Percentiles rank a stretch among this genome's conserved stretches.
Conservation (phyloP, 202 grass and related monocot species). For the Saccharum hybrid region DNA sequence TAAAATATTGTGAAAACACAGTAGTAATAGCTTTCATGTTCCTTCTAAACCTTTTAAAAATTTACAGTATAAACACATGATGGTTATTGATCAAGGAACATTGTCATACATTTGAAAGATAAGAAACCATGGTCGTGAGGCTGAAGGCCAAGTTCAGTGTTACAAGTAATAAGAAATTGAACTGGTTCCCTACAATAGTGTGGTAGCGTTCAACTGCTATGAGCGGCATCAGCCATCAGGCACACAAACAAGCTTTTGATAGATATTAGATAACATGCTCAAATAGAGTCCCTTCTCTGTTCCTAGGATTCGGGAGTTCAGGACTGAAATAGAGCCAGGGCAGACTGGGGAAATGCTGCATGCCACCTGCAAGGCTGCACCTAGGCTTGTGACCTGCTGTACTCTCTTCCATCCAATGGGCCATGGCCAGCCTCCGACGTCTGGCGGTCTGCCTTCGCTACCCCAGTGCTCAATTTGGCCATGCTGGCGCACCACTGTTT, state of each 20-base stretch:
- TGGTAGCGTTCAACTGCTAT: neutral
- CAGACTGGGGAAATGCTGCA: neutral
- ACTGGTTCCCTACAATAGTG: neutral
- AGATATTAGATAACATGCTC: neutral
- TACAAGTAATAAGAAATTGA: neutral
- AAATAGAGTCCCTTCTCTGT: constrained; percentile 15
- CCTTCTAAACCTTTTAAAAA: neutral
- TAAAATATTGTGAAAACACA: neutral
- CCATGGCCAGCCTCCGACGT: neutral
- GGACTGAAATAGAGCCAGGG: neutral
- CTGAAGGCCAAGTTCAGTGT: neutral
- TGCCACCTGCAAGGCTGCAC: neutral
- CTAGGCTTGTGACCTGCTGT: neutral
- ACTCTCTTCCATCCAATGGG: too few species aligned
- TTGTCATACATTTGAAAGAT: neutral
- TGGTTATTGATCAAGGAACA: neutral
- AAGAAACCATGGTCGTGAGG: neutral
- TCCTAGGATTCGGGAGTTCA: neutral
- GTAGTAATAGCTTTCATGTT: neutral
- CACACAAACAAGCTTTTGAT: neutral
- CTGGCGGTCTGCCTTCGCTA: neutral
- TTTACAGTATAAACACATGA: neutral
- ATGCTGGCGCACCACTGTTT: neutral
- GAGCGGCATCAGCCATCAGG: neutral
- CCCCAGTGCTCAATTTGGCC: neutral